phyloP scores from a whole-genome alignment of 2,329 filamentous ascomycete genomes.

The Colletotrichum godetiae region DNA sequence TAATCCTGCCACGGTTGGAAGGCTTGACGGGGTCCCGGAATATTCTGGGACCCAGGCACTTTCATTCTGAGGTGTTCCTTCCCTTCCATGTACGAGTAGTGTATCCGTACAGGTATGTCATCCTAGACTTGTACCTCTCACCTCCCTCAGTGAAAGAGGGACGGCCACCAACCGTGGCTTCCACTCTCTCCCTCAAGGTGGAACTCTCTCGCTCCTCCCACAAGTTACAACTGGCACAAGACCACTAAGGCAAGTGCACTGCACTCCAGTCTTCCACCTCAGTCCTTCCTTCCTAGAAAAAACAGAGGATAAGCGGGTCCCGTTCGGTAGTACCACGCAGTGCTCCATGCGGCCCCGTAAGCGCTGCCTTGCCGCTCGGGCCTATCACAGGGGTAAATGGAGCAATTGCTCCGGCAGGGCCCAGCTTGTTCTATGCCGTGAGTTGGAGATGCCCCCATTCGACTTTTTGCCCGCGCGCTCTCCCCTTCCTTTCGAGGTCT shows the following conservation, averaged over 20 bases:
- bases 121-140: not conserved
- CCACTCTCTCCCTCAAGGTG: not conserved
- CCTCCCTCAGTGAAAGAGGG: not conserved
- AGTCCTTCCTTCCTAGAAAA: not conserved
- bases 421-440: not conserved
- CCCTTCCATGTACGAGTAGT: not conserved
- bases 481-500: not conserved
- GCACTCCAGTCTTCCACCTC: not conserved
- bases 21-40: not conserved
- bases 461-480: not conserved
- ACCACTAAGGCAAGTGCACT: not conserved
- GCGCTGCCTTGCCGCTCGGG: constrained; percentile 31
- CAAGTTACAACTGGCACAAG: not conserved
- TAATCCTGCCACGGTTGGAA: not conserved
- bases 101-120: no score
- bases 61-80: not conserved
- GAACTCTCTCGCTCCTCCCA: not conserved
- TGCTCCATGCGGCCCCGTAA: constrained; percentile 33
- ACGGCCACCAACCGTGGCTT: not conserved
- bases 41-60: not conserved
- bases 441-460: constrained; percentile 21
- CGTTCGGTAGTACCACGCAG: constrained; percentile 8
- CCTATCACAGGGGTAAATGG: constrained; percentile 30
- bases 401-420: constrained; percentile 36
- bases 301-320: constrained; percentile 16